Conservation (phyloP, 768 basidiomycete species). For the Phallus indusiatus region DNA sequence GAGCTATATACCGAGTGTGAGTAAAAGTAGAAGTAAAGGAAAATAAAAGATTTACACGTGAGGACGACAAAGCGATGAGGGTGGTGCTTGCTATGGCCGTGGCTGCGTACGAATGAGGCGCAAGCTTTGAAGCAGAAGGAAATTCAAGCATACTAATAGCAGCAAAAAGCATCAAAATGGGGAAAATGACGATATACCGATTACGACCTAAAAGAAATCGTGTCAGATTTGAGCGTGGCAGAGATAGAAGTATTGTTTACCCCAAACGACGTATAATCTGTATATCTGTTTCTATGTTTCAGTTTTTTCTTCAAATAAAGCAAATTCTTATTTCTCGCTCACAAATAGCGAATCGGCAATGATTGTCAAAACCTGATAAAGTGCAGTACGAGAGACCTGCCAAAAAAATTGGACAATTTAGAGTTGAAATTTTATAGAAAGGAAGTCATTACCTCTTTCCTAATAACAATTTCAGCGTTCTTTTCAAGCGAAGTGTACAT, state of each 20-base stretch:
- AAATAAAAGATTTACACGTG: not conserved
- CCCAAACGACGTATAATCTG: not conserved
- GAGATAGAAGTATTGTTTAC: not conserved
- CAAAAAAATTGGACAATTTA: not conserved
- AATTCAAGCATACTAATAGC: not conserved
- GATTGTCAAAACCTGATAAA: not conserved
- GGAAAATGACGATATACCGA: not conserved
- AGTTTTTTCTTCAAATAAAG: not conserved
- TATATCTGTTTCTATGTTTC: not conserved
- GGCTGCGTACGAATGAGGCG: not conserved
- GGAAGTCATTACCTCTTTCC: not conserved
- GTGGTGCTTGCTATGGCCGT: not conserved
- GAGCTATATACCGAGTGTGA: not conserved
- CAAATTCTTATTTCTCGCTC: not conserved
- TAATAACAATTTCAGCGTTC: not conserved
- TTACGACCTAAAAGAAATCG: not conserved
- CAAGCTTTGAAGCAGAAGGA: not conserved
- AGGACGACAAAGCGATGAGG: not conserved
- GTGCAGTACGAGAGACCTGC: not conserved
- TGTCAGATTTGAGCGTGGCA: not conserved
- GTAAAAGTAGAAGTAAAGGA: not conserved
- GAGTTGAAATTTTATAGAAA: not conserved
- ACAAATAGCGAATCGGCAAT: slow-evolving; percentile 1
- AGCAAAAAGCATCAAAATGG: not conserved
- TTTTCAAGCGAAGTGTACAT: too few relatives aligned